phyloP scores from a whole-genome alignment of 2,329 filamentous ascomycete species.

The Bisporella sp. region DNA sequence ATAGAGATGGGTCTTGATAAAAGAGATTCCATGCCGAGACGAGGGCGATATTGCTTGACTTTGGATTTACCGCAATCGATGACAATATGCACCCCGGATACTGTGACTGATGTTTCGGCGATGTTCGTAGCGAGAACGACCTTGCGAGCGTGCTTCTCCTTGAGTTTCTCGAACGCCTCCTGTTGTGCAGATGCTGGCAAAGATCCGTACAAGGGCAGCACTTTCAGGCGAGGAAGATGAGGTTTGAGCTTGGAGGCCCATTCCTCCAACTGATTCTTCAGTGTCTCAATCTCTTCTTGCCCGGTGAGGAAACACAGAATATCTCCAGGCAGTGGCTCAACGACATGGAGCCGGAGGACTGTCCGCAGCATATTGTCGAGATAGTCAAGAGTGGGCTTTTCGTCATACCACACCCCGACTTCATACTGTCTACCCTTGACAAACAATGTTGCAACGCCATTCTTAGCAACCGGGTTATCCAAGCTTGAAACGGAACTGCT shows the following conservation, averaged over 20 bases:
- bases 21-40: slow-evolving; percentile 83
- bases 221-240: slow-evolving; percentile 64
- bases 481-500: background rate
- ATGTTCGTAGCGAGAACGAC: slow-evolving; percentile 94
- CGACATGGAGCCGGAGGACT: slow-evolving; percentile 79
- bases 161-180: slow-evolving; percentile 71
- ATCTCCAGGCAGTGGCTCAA: slow-evolving; percentile 88
- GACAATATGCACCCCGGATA: slow-evolving; percentile 85
- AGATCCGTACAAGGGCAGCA: slow-evolving; percentile 83
- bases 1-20: slow-evolving; percentile 87
- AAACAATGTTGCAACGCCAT: slow-evolving; percentile 32
- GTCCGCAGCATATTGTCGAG: slow-evolving; percentile 74
- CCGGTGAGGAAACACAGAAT: slow-evolving; percentile 89
- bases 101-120: slow-evolving; percentile 96
- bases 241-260: slow-evolving; percentile 66
- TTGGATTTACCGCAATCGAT: slow-evolving; percentile 93
- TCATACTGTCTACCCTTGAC: slow-evolving; percentile 86
- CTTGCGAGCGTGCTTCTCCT: slow-evolving; percentile 69
- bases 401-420: slow-evolving; percentile 70
- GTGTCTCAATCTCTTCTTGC: slow-evolving; percentile 82
- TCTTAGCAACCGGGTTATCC: slow-evolving; percentile 2
- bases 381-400: slow-evolving; percentile 70
- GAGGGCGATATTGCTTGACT: slow-evolving; percentile 80
- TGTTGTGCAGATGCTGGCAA: slow-evolving; percentile 83
- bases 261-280: slow-evolving; percentile 75